Evolutionary conservation across 148 eudicot species (phyloP), one percentile per base, ranked within the genome.

Genomic region (Pouteria glomerata): DNA sequence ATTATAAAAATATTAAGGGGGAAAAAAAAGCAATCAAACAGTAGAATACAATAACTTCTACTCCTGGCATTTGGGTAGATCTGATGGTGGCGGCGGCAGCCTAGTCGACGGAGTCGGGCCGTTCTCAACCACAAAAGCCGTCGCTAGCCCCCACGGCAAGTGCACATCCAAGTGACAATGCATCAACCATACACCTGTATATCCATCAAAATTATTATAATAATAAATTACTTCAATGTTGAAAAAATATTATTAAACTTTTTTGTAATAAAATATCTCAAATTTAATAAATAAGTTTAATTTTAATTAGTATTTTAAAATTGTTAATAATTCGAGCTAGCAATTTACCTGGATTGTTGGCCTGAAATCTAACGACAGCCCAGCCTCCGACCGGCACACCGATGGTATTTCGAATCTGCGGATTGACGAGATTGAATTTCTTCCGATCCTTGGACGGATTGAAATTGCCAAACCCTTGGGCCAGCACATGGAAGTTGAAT

Each of bases 371-470:
- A 18, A 86, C 56, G 4, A 81, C 89, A 0, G 90, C 85, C 96
- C 96, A 90, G 6, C 92, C 92, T 30, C 87, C 87, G n/a, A 75
- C 79, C 1, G 92, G 96, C 14, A 90, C 93, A 3, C 66, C 89
- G 26, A 92, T 82, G 21, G 96, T 92, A 57, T 88, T 90, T 1
- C 88, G 86, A 1, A 63, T 50, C 50, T 88, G 93, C 24, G 98
- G 96, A 61, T 93, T 85, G 1, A 79, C 69, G 3, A 88, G 71
- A 55, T 93, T 90, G 59, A 88, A 84, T 52, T 74, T 87, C 14
- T 61, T 67, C 1, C 76, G 62, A 50, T 84, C 87, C 15, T 37
- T 68, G 0, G 55, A 19, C 0, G 80, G 27, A 48, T 92, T 65
- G 48, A 83, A 92, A 21, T 86, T 85, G 3, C 96, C 91, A 57